Conservation (phyloP, 2,329 filamentous ascomycete genomes). For the Conoideocrella luteorostrata region DNA sequence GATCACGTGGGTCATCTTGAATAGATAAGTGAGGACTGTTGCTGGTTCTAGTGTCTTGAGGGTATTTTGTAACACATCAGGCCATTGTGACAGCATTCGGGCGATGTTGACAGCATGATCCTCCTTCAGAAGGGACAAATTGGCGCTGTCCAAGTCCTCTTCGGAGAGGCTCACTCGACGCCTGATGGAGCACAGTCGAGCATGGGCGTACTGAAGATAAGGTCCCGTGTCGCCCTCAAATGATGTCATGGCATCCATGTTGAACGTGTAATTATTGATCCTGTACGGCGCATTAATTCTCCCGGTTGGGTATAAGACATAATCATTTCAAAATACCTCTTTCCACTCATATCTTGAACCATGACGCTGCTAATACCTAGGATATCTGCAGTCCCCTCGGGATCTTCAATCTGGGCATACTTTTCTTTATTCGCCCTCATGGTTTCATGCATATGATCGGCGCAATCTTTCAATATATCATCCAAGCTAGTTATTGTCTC, state of each 20-base stretch:
- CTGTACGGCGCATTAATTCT: no score
- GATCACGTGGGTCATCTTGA: slow-evolving; percentile 78
- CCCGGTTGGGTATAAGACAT: no score
- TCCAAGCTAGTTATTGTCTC: slow-evolving; percentile 7
- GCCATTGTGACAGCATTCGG: slow-evolving; percentile 74
- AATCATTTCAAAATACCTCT: slow-evolving; percentile 59
- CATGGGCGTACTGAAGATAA: slow-evolving; percentile 78
- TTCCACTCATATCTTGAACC: slow-evolving; percentile 97
- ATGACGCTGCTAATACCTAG: slow-evolving; percentile 93
- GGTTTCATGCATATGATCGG: slow-evolving; percentile 94
- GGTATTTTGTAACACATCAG: slow-evolving; percentile 77
- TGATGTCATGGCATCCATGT: slow-evolving; percentile 75
- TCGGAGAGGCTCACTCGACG: slow-evolving; percentile 47
- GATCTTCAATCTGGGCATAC: slow-evolving; percentile 83
- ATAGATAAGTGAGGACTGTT: slow-evolving; percentile 53
- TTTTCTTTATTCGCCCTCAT: slow-evolving; percentile 89
- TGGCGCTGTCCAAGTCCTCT: slow-evolving; percentile 54
- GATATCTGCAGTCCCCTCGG: slow-evolving; percentile 73
- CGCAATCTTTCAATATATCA: slow-evolving; percentile 51
- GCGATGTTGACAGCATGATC: slow-evolving; percentile 67
- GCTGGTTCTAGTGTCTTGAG: slow-evolving; percentile 76
- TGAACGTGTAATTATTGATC: slow-evolving; percentile 64
- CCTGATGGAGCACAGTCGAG: slow-evolving; percentile 61
- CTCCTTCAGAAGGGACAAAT: slow-evolving; percentile 64
- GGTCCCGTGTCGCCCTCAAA: slow-evolving; percentile 83